Conservation (phyloP, 164 flowering plant species). For the Tetracentron sinense region DNA sequence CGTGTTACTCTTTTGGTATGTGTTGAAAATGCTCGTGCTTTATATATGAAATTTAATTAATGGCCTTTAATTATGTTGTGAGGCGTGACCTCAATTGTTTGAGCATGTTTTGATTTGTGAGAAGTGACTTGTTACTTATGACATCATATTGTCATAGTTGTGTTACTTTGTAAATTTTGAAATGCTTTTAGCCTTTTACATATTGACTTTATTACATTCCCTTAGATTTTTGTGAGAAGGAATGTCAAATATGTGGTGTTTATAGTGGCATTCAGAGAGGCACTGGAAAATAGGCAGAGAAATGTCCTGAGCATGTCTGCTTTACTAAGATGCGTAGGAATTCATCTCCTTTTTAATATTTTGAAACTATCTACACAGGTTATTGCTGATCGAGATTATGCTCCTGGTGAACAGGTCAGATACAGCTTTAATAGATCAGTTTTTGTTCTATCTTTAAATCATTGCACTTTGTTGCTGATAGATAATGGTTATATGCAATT, state of each 20-base stretch:
- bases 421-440: neutral
- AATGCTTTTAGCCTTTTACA: too few species aligned
- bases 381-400: constrained; percentile 69
- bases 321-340: neutral
- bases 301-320: neutral
- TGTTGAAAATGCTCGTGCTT: too few species aligned
- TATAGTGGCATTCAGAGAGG: neutral
- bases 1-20: too few species aligned
- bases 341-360: neutral
- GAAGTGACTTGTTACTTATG: too few species aligned
- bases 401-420: constrained; percentile 70
- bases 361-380: constrained; percentile 44
- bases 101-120: too few species aligned
- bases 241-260: neutral
- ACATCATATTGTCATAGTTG: too few species aligned
- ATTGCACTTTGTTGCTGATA: neutral
- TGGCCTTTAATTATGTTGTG: too few species aligned
- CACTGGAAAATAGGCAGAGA: neutral
- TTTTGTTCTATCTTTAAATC: constrained; percentile 1
- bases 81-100: too few species aligned
- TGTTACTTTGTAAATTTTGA: too few species aligned
- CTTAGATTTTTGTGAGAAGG: neutral
- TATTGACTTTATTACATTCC: neutral
- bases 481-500: neutral
- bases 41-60: too few species aligned